phyloP scores from a whole-genome alignment of 768 basidiomycete genomes.

The Lenzites betulinus region DNA sequence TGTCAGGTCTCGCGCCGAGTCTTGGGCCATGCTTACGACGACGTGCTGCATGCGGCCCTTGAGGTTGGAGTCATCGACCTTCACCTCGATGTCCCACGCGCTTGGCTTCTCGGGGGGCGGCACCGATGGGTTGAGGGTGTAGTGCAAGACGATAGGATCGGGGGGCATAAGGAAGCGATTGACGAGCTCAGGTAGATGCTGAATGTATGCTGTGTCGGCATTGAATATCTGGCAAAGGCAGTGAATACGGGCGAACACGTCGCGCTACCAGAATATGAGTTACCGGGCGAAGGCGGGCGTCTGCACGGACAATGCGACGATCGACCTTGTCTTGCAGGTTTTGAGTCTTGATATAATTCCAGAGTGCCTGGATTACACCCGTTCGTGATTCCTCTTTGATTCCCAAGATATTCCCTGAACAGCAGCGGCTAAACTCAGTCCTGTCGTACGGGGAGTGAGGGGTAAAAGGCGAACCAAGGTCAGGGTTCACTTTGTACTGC shows the following conservation, averaged over 20 bases:
- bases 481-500: constrained; percentile 76
- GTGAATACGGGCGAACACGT: constrained; percentile 28
- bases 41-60: constrained; percentile 74
- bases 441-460: not conserved
- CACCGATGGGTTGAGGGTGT: constrained; percentile 63
- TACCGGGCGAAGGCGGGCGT: constrained; percentile 68
- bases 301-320: constrained; percentile 66
- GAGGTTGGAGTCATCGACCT: constrained; percentile 75
- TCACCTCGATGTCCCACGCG: constrained; percentile 88
- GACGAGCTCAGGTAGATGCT: constrained; percentile 80
- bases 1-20: constrained; percentile 63
- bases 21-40: constrained; percentile 68
- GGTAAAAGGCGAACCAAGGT: constrained; percentile 54
- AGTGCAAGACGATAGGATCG: constrained; percentile 81
- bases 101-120: constrained; percentile 60
- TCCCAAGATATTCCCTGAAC: constrained; percentile 61
- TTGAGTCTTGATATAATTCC: constrained; percentile 90
- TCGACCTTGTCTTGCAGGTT: constrained; percentile 83
- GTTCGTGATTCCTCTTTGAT: constrained; percentile 85
- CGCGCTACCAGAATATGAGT: constrained; percentile 10
- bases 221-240: constrained; percentile 60
- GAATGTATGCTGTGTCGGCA: constrained; percentile 69
- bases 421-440: not conserved
- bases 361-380: constrained; percentile 79
- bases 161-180: constrained; percentile 78